phyloP scores from a whole-genome alignment of 2,329 filamentous ascomycete genomes.

The Fusarium palustre region DNA sequence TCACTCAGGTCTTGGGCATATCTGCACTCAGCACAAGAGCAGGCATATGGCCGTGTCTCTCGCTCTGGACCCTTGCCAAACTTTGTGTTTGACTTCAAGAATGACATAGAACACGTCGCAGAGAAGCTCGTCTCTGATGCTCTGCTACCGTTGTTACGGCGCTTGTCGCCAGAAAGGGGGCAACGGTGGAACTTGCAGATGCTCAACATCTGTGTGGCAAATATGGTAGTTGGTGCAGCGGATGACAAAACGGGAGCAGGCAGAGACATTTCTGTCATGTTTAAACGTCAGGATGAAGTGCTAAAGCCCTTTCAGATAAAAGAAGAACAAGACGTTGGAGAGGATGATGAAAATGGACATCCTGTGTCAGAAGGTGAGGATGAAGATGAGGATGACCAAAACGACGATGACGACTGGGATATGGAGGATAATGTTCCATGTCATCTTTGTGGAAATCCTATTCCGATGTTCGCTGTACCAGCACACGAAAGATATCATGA shows the following conservation, averaged over 20 bases:
- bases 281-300: slow-evolving; percentile 77
- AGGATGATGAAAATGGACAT: slow-evolving; percentile 46
- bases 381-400: slow-evolving; percentile 34
- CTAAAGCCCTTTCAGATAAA: slow-evolving; percentile 73
- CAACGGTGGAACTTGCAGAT: slow-evolving; percentile 82
- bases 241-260: slow-evolving; percentile 67
- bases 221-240: slow-evolving; percentile 74
- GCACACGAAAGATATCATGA: slow-evolving; percentile 62
- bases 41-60: slow-evolving; percentile 77
- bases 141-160: slow-evolving; percentile 78
- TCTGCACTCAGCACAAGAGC: slow-evolving; percentile 58
- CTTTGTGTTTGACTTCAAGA: slow-evolving; percentile 76
- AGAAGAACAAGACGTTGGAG: slow-evolving; percentile 50
- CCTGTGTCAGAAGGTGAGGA: slow-evolving; percentile 35
- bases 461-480: slow-evolving; percentile 68
- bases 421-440: slow-evolving; percentile 52
- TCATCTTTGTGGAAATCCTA: slow-evolving; percentile 62
- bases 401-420: slow-evolving; percentile 49
- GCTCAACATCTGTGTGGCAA: slow-evolving; percentile 87
- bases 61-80: slow-evolving; percentile 78
- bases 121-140: slow-evolving; percentile 76
- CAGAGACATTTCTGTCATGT: slow-evolving; percentile 85
- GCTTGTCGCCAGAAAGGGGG: slow-evolving; percentile 74
- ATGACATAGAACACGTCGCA: slow-evolving; percentile 69
- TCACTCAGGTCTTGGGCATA: slow-evolving; percentile 73